Percentiles rank a stretch among this genome's conserved stretches.
These are phyloP conservation scores for Platanthera guangdongensis DNA, from an alignment of 106 monocot genomes.

Conservation along the genomic window DNA sequence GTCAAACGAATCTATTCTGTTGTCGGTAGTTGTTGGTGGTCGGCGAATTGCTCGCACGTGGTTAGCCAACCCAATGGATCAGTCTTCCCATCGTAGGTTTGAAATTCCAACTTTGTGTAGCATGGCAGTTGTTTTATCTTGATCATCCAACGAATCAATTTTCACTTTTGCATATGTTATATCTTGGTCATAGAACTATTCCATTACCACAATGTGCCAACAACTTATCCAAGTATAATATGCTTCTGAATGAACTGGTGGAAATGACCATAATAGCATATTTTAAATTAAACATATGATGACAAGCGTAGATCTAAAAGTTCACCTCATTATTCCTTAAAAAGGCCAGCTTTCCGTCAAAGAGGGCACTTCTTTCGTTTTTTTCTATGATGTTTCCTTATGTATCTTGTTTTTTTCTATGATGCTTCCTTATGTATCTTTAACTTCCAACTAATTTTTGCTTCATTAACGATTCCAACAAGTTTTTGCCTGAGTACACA, in stretches of 20 bases:
- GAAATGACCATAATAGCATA: neutral
- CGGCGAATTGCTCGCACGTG: too few relatives aligned
- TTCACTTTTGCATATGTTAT: too few relatives aligned
- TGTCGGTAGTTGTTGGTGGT: too few relatives aligned
- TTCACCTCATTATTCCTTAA: neutral
- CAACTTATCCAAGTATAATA: neutral
- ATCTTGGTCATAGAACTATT: too few relatives aligned
- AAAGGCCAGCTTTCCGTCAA: neutral
- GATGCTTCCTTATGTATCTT: neutral
- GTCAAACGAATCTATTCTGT: too few relatives aligned
- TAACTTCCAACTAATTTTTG: neutral
- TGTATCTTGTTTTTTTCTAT: neutral
- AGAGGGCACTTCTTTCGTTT: neutral
- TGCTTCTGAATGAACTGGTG: neutral
- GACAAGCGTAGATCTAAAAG: neutral
- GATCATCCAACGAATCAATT: too few relatives aligned
- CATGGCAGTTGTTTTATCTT: too few relatives aligned
- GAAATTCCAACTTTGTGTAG: too few relatives aligned
- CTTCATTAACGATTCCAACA: neutral
- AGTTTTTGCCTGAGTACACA: too few relatives aligned
- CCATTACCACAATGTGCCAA: too few relatives aligned
- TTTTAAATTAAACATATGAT: neutral
- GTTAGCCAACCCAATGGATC: too few relatives aligned
- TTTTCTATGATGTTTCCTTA: neutral
- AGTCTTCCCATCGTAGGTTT: too few relatives aligned